Base-by-base conservation (phyloP, 108 stramenopile species). In the Stephanodiscus minutulus region DNA sequence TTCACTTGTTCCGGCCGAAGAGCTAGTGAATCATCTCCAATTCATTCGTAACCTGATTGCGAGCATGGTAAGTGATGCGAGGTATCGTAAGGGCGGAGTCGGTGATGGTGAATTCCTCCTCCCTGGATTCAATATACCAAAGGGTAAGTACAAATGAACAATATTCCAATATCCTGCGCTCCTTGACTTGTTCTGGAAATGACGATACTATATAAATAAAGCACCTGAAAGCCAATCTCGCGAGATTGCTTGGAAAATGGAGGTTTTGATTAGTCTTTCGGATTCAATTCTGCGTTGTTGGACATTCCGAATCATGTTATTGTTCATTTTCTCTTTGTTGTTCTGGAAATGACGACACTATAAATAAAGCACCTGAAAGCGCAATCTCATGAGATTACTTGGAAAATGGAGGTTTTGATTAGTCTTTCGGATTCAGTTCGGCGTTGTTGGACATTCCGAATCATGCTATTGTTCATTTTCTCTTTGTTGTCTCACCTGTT, bases 51-150 rank as follows among this genome's bases (percentile, higher is more conserved):
- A 91, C 78, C 79, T 96, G 12, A 84, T 99, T 50, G 89, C 91
- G 18, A 96, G 91, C 53, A 86, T 97, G 86, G 95, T 94, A 27
- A 92, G 91, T 65, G 95, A 96, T 58, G 93, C 92, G 12, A 77
- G 92, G 46, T 74, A 87, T 67, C 65, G 89, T 27, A 92, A 94
- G 63, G 91, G 92, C 35, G 91, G 91, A n/a, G 89, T 92, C 44
- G 89, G 97, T 43, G 92, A 91, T 50, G 91, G 96, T 33, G 83
- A 93, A 77, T 87, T 97, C 67, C 74, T 94, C 39, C 70, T 99
- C 31, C 99, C 98, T 18, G 97, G 97, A 35, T 88, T 99, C 62
- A 95, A 96, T 76, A 86, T 96, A 46, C 87, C 93, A 0, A 96
- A 91, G 84, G 98, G 96, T 91, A 79, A 76, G 87, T 77, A 2